Evolutionary conservation across 495 filamentous ascomycete genomes (phyloP), one percentile per base, ranked within the genome.

Genomic region (Aspergillus heteromorphus): DNA sequence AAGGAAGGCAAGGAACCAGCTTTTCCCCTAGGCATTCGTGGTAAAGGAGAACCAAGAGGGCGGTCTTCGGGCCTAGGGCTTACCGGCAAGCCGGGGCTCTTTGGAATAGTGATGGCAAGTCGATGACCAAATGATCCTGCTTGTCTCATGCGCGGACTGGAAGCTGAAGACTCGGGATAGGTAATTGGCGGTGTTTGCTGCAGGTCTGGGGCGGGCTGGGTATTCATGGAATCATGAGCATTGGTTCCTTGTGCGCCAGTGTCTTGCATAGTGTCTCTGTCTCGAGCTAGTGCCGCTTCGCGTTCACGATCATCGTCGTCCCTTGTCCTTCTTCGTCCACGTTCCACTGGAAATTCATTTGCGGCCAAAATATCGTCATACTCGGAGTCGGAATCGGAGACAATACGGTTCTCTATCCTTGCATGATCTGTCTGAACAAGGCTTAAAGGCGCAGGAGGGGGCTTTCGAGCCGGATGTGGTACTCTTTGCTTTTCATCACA

Each of bases 21-120:
- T 13, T 68, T 68, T 31, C 85, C 80, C 48, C 79, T 76, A 38
- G 84, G 78, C 65, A 81, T 74, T 53, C 86, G 76, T 20, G 87
- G 86, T 51, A 87, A 72, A 13, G 89, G 88, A 20, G 90, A 90
- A 49, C 80, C 83, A 48, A 88, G 60, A 10, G 85, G 85, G 45
- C 82, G 77, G 62, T 90, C 82, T 59, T 83, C 83, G n/a, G 93
- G 93, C 49, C 92, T 80, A 20, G 93, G 93, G 63, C 95, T 97
- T 25, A 87, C 71, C 0, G 93, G 93, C 45, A 98, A 73, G 20
- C 93, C 93, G 18, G 92, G 90, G 54, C 89, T 96, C 73, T 91
- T 78, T 27, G 91, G 74, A 31, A 84, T 74, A 23, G 84, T 72
- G 21, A 79, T 65, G 16, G 69, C 65, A 13, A 64, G 57, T n/a